These are phyloP conservation scores for Brachypodium distachyon DNA, from an alignment of 202 grass and related monocot genomes.

Conservation along the genomic window DNA sequence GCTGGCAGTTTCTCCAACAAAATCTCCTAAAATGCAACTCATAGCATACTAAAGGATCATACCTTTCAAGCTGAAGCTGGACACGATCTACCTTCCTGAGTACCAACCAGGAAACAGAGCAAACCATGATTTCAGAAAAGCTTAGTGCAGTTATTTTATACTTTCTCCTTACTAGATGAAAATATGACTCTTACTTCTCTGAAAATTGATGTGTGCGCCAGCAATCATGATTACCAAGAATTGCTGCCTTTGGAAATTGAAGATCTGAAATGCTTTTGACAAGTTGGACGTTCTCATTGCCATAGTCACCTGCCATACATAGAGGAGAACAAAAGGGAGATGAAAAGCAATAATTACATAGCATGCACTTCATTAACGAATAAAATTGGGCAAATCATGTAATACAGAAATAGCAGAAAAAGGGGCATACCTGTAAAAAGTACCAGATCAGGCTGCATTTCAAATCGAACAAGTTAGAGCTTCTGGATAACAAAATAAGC, in stretches of 20 bases:
- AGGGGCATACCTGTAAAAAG: constrained; percentile 67
- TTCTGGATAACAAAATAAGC: constrained; percentile 16
- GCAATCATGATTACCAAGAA: constrained; percentile 96
- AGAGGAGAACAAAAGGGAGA: background rate
- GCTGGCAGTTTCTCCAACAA: background rate
- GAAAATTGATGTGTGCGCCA: constrained; percentile 82
- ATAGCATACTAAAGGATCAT: constrained; percentile 22
- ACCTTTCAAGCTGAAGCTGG: constrained; percentile 68
- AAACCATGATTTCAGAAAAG: constrained; percentile 24
- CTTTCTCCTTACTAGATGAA: constrained; percentile 2
- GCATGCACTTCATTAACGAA: constrained; percentile 11
- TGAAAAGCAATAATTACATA: constrained; percentile 1
- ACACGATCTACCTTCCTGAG: constrained; percentile 74
- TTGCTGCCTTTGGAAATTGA: constrained; percentile 64
- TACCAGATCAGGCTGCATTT: constrained; percentile 87
- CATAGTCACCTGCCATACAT: constrained; percentile 69
- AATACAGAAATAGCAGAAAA: background rate
- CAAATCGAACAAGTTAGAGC: constrained; percentile 27
- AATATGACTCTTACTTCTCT: constrained; percentile 51
- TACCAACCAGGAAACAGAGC: constrained; percentile 30
- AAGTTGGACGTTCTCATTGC: constrained; percentile 92
- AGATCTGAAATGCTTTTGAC: constrained; percentile 88
- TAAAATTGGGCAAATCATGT: background rate
- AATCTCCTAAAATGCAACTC: background rate
- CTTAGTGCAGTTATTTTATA: background rate